Percentiles rank a stretch among this genome's conserved stretches.
These are phyloP conservation scores for Pseudocercospora ulei DNA, from an alignment of 2,329 filamentous ascomycete species.

Conservation along the genomic window DNA sequence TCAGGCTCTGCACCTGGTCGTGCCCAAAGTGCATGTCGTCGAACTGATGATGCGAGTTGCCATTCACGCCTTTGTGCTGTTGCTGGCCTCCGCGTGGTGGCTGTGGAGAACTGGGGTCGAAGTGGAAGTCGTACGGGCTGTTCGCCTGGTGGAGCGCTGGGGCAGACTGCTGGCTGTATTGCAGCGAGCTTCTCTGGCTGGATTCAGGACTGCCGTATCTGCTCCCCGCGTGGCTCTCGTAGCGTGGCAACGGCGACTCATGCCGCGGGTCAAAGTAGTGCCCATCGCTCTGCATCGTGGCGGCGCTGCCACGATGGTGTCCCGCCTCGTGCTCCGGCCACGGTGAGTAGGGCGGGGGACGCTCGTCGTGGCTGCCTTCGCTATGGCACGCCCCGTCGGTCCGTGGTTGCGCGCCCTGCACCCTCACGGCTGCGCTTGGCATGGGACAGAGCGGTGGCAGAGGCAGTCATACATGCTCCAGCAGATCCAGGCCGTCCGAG, in stretches of 20 bases:
- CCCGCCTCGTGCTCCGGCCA: slow-evolving; percentile 10
- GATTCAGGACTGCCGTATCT: slow-evolving; percentile 24
- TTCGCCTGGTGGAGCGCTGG: slow-evolving; percentile 15
- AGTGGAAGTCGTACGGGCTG: slow-evolving; percentile 23
- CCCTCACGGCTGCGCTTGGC: slow-evolving; percentile 23
- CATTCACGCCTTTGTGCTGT: slow-evolving; percentile 13
- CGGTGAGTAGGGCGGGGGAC: slow-evolving; percentile 12
- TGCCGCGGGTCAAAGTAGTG: slow-evolving; percentile 15
- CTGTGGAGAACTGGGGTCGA: slow-evolving; percentile 18
- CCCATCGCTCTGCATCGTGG: slow-evolving; percentile 25
- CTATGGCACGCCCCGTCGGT: slow-evolving; percentile 21
- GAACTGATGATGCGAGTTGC: slow-evolving; percentile 15
- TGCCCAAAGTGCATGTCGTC: slow-evolving; percentile 24
- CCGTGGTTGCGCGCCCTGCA: slow-evolving; percentile 19
- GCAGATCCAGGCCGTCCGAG: background rate
- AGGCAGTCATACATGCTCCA: slow-evolving; percentile 12
- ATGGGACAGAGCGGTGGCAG: slow-evolving; percentile 14
- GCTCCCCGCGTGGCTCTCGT: slow-evolving; percentile 29
- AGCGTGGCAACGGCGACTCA: slow-evolving; percentile 17
- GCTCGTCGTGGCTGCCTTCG: slow-evolving; percentile 11
- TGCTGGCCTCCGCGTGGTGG: slow-evolving; percentile 9
- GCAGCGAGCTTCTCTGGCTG: slow-evolving; percentile 12
- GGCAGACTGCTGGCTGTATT: slow-evolving; percentile 10
- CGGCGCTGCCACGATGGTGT: slow-evolving; percentile 8
- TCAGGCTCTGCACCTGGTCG: slow-evolving; percentile 23